Base-by-base conservation (phyloP, 345 rosid genomes). In the Gossypium mustelinum region DNA sequence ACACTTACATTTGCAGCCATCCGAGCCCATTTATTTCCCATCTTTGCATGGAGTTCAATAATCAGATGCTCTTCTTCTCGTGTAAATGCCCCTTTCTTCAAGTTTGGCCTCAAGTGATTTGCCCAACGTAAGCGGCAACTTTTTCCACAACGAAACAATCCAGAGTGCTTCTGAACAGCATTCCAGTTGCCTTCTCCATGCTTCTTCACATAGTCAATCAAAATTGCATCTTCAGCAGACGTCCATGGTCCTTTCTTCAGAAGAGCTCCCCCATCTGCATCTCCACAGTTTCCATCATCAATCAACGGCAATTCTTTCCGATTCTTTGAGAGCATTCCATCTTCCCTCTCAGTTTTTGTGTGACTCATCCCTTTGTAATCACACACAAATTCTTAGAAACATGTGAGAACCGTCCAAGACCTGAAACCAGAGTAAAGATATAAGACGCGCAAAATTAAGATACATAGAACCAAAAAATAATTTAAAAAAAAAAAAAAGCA, bases 231-330 rank as follows among this genome's bases (percentile, higher is more conserved):
- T 87, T 95, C 98, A 16, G 94, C 81, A n/a, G 99, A 84, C 7
- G 99, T 91, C 99, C 99, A 95, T 22, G 99, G 99, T 60, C 99
- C 99, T 88, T 95, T 95, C 88, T 93, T 93, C 80, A 95, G 79
- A 80, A 62, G 76, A 73, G 57, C 39, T 70, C 87, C 90, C 52
- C 77, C 89, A 80, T 77, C 86, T 20, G 18, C 9, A 52, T 82
- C 89, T 80, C 81, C 82, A 51, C 68, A 73, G 56, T 75, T 80
- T 72, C 81, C 83, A 77, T 79, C 86, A 70, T 87, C 92, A 48
- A 73, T 41, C 84, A 81, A 84, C 3, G 92, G 85, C 3, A 89
- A 90, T 16, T 85, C 91, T 24, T 52, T 75, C 75, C 79, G 87
- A 78, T 88, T 86, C 67, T 77, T 82, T 65, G 86, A 83, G 78